These are phyloP conservation scores for Colletotrichum kahawae DNA, from an alignment of 2,329 filamentous ascomycete species.

Conservation along the genomic window DNA sequence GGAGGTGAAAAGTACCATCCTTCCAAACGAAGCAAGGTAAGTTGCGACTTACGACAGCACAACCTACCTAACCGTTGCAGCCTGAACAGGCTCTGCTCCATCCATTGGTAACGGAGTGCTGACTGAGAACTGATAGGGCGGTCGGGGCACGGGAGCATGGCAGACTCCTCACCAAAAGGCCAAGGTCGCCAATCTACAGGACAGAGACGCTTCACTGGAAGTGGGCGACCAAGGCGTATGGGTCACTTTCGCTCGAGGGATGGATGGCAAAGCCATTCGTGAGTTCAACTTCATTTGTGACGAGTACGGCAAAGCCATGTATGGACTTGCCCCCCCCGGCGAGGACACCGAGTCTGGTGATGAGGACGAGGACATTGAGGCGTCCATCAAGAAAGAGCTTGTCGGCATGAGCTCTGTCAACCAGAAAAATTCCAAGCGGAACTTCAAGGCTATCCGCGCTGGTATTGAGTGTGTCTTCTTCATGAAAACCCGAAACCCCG, in stretches of 20 bases:
- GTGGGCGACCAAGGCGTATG: constrained; percentile 77
- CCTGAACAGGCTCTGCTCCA: not conserved
- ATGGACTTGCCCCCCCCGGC: constrained; percentile 50
- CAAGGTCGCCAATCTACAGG: constrained; percentile 48
- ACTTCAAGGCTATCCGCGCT: constrained; percentile 59
- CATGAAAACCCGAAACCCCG: constrained; percentile 58
- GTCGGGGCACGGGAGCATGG: constrained; percentile 58
- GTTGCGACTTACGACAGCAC: constrained; percentile 3
- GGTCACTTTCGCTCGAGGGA: constrained; percentile 76
- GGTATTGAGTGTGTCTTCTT: constrained; percentile 69
- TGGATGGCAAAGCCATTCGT: constrained; percentile 71
- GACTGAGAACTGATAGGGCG: not conserved
- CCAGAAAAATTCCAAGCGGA: constrained; percentile 46
- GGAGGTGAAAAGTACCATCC: constrained; percentile 24
- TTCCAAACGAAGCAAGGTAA: constrained; percentile 48
- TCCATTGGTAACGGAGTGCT: not conserved
- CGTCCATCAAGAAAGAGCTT: constrained; percentile 75
- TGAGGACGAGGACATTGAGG: constrained; percentile 70
- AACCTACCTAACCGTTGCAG: not conserved
- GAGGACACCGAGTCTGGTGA: constrained; percentile 40
- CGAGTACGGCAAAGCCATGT: constrained; percentile 71
- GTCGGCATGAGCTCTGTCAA: constrained; percentile 54
- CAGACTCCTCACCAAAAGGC: constrained; percentile 63
- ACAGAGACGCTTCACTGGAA: constrained; percentile 56
- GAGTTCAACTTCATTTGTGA: constrained; percentile 72